Evolutionary conservation across 1,284 basidiomycete genomes (phyloP), one percentile per base, ranked within the genome.

Genomic region (Leccinum angustisporum): DNA sequence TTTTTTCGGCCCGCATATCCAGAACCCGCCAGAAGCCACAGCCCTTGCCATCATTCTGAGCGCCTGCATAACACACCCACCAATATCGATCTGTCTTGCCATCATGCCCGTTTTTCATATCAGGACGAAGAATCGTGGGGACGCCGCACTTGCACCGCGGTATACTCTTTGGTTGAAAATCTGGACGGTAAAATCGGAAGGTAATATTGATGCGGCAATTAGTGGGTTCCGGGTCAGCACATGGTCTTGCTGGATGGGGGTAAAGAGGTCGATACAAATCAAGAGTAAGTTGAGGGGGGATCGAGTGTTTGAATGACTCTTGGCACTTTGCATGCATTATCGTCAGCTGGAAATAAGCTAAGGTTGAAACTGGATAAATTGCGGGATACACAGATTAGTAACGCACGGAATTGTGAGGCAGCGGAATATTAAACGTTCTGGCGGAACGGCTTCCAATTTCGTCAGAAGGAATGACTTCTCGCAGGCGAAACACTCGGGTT

Each of bases 261-360:
- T 78, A 82, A 2, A 81, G 74, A 2, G 93, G 91, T 36, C 83
- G 83, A 71, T 88, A 95, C 18, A 90, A 69, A 71, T 96, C 94
- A 57, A 96, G 82, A 0, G 86, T 81, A 40, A 82, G 77, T 66
- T 94, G 91, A 0, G 90, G 86, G 4, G 92, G 94, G 11, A 95
- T 83, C 8, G 84, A 82, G 66, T 92, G 91, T 67, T 97, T 97
- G 79, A 90, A 98, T 21, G 81, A 81, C 75, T 98, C 95, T 78
- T 98, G 95, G 64, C 88, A 90, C 1, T 91, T 89, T 0, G 92
- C 92, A 67, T 95, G 92, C 95, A 98, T 98, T 68, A 97, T 90
- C n/a, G 86, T 81, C 36, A 95, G 79, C 87, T 92, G 18, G 60
- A 43, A 55, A 59, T 50, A 43, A 43, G 13, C 36, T 10, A n/a